A percentile compares a stretch with the other conserved stretches of the same genome.
Conservation (phyloP, 75 land plant species). For the Sequoiadendron giganteum region DNA sequence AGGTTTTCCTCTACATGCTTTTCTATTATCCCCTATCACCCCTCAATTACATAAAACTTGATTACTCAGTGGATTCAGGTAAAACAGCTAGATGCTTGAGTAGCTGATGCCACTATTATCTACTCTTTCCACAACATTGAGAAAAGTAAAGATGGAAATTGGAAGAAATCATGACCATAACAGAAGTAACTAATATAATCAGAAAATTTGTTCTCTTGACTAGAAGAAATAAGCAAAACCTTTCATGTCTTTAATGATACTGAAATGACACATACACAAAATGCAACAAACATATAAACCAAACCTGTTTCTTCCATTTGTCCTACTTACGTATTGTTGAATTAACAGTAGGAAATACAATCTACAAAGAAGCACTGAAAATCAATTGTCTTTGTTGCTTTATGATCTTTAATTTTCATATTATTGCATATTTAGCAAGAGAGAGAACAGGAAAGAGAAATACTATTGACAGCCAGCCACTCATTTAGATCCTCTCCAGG, state of each 20-base stretch:
- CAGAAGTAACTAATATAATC: background rate
- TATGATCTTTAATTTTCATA: background rate
- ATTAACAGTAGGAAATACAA: background rate
- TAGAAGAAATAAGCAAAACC: background rate
- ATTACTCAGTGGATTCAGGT: background rate
- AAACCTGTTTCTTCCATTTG: background rate
- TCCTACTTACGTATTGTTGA: background rate
- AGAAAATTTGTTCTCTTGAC: background rate
- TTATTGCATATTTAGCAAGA: background rate
- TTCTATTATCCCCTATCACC: background rate
- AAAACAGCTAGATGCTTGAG: background rate
- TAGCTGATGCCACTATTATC: background rate
- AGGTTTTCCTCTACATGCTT: background rate
- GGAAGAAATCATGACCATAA: background rate
- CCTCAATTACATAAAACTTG: background rate
- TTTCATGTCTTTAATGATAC: background rate
- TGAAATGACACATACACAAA: background rate
- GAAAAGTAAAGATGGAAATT: background rate
- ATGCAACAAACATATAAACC: background rate
- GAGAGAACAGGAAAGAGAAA: constrained; percentile 17
- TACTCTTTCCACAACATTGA: background rate
- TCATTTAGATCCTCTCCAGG: constrained; percentile 91
- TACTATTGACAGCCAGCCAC: constrained; percentile 93
- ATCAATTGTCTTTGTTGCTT: background rate
- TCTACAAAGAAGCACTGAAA: background rate